Conservation (phyloP, 352 stramenopile genomes). For the Globisporangium cederbergense region DNA sequence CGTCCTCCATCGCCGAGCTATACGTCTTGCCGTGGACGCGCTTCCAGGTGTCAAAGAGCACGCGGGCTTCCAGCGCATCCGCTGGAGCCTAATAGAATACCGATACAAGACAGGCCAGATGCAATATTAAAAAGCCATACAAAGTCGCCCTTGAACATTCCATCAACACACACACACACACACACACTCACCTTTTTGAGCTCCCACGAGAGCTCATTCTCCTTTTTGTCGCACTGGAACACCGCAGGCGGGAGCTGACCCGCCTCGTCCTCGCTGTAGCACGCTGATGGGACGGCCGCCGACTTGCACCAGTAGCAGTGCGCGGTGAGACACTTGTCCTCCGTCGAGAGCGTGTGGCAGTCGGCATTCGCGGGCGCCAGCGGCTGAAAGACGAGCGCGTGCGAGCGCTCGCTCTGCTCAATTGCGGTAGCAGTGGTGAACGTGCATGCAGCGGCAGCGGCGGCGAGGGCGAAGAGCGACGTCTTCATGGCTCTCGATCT, state of each 20-base stretch:
- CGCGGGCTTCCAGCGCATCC: conserved; percentile 22
- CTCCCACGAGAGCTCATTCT: conserved; percentile 25
- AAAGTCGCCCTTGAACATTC: background rate
- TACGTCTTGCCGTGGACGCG: conserved; percentile 42
- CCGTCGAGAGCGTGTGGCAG: conserved; percentile 48
- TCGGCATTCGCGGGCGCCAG: conserved; percentile 17
- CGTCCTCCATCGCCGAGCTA: conserved; percentile 39
- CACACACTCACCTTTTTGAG: conserved; percentile 23
- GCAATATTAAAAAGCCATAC: background rate
- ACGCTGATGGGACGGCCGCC: conserved; percentile 75
- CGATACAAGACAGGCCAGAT: background rate
- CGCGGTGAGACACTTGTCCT: conserved; percentile 46
- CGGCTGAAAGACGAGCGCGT: conserved; percentile 28
- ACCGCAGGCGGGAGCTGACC: conserved; percentile 60
- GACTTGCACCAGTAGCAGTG: conserved; percentile 78
- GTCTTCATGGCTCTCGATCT: conserved; percentile 7
- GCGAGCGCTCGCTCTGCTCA: background rate
- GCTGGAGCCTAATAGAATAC: conserved; percentile 18
- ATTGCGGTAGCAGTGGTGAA: background rate
- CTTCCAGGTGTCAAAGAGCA: conserved; percentile 60
- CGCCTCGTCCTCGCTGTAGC: conserved; percentile 69
- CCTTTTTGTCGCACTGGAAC: conserved; percentile 64
- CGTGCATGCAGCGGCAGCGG: background rate
- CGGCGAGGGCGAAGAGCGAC: background rate
- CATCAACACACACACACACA: background rate